Conservation (phyloP, 2,329 filamentous ascomycete species). For the Botryosphaeria agaves region DNA sequence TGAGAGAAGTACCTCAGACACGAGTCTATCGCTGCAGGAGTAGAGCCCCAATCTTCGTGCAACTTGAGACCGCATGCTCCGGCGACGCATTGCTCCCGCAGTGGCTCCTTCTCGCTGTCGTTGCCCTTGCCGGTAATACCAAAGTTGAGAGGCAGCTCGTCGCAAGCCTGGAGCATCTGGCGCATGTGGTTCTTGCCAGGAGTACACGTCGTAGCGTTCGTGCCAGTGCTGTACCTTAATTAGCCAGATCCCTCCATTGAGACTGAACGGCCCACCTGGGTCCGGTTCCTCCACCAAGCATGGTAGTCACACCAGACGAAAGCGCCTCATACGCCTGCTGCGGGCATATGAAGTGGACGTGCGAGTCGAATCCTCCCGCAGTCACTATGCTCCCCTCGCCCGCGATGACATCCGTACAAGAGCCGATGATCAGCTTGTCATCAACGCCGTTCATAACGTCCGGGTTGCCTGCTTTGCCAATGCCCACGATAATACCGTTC, state of each 20-base stretch:
- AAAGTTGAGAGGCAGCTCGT: constrained; percentile 66
- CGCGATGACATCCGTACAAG: constrained; percentile 81
- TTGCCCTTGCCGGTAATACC: constrained; percentile 92
- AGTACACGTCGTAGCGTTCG: constrained; percentile 85
- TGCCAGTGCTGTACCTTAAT: constrained; percentile 47
- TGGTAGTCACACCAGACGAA: constrained; percentile 72
- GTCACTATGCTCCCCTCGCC: constrained; percentile 84
- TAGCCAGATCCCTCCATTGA: background rate
- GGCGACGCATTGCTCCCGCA: constrained; percentile 65
- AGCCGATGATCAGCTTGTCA: constrained; percentile 62
- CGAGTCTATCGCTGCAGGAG: constrained; percentile 77
- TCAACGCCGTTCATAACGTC: constrained; percentile 87
- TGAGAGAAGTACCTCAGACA: constrained; percentile 37
- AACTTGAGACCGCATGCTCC: constrained; percentile 84
- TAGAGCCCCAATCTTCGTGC: constrained; percentile 91
- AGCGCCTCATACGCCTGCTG: constrained; percentile 77
- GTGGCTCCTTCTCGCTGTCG: constrained; percentile 50
- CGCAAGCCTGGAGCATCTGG: constrained; percentile 79
- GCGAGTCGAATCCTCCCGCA: constrained; percentile 74
- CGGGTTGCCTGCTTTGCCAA: constrained; percentile 93
- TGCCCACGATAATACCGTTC: constrained; percentile 66
- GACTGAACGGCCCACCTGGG: constrained; percentile 46
- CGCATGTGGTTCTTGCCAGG: constrained; percentile 69
- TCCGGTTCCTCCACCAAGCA: constrained; percentile 80
- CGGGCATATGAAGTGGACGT: constrained; percentile 90